Percentiles rank a stretch among this genome's conserved stretches.
Evolutionary conservation across 345 rosid species (phyloP).

Genomic region (Schrenkiella parvula): DNA sequence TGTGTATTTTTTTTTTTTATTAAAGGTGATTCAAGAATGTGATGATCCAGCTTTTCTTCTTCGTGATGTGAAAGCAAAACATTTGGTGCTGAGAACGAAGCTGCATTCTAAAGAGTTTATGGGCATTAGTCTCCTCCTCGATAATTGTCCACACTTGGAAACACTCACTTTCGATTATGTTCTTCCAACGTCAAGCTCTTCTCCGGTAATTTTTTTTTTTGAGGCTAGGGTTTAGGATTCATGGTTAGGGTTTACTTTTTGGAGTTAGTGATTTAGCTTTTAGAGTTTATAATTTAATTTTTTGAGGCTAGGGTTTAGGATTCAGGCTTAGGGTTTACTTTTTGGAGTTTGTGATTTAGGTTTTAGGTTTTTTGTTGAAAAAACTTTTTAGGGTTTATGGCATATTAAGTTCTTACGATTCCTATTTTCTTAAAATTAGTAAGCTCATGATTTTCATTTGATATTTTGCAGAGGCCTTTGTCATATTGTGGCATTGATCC

Average conservation of each 20-base stretch:
- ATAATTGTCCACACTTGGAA: conserved; percentile 29
- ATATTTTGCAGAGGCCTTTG: not conserved
- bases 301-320: no score
- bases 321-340: no score
- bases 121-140: conserved; percentile 41
- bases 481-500: not conserved
- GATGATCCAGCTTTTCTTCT: conserved; percentile 2
- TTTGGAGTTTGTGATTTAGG: no score
- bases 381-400: no score
- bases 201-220: not conserved
- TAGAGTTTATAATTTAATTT: no score
- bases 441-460: not conserved
- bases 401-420: no score
- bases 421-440: not conserved
- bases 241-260: no score
- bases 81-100: conserved; percentile 36
- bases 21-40: conserved; percentile 32
- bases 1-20: not conserved
- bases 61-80: conserved; percentile 15
- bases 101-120: conserved; percentile 30
- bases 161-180: not conserved
- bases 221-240: not conserved
- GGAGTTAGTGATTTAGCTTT: no score
- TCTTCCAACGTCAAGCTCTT: not conserved
- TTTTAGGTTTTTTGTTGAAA: no score